phyloP scores from a whole-genome alignment of 495 filamentous ascomycete species.

The Diplogelasinospora grovesii region DNA sequence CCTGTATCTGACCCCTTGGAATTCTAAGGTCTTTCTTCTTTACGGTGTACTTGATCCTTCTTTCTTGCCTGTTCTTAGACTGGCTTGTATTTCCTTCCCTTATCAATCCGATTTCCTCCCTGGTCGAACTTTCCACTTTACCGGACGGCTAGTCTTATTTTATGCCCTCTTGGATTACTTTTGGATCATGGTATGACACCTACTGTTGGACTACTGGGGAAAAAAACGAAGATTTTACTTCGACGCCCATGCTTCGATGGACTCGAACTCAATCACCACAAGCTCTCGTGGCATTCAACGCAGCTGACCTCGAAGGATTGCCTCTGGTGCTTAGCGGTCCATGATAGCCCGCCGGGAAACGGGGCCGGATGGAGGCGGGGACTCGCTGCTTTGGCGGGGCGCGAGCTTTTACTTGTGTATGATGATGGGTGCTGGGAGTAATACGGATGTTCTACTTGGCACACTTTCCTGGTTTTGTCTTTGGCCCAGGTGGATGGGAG shows the following conservation, averaged over 20 bases:
- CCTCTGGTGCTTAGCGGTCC: too few species aligned
- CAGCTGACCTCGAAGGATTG: too few species aligned
- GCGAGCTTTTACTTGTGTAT: neutral
- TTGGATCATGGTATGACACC: neutral
- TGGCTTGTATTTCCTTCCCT: constrained; percentile 4
- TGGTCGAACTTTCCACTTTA: neutral
- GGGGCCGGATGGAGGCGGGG: too few species aligned
- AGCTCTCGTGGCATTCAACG: too few species aligned
- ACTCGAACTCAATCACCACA: too few species aligned
- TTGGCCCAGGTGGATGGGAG: neutral
- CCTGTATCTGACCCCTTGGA: constrained; percentile 6
- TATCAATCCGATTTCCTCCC: neutral
- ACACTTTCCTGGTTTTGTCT: neutral
- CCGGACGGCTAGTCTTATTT: neutral
- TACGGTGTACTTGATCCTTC: constrained; percentile 7
- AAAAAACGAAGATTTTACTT: too few species aligned
- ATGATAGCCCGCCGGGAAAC: too few species aligned
- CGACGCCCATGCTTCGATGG: too few species aligned
- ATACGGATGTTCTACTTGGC: neutral
- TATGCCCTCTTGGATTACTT: too few species aligned
- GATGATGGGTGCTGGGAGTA: neutral
- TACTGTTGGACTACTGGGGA: too few species aligned
- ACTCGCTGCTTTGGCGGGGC: too few species aligned
- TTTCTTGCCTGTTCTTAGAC: neutral
- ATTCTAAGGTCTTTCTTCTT: constrained; percentile 8